phyloP scores from a whole-genome alignment of 2,329 filamentous ascomycete species.

The Cladorrhinum sp. region DNA sequence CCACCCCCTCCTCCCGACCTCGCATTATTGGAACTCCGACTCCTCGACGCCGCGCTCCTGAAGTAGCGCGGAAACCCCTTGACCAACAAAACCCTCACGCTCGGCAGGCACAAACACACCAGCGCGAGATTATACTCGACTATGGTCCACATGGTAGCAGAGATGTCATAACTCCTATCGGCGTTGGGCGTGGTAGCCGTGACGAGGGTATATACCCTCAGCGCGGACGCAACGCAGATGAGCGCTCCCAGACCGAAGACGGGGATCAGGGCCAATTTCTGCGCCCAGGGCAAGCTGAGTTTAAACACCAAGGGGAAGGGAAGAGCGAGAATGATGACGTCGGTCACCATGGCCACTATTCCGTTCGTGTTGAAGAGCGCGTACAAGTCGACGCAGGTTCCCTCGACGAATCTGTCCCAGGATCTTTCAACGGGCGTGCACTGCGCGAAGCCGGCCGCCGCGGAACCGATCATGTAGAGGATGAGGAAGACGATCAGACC shows the following conservation, averaged over 20 bases:
- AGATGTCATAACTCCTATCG: conserved; percentile 15
- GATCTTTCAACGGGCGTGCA: conserved; percentile 11
- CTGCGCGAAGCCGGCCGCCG: conserved; percentile 7
- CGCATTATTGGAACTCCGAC: neutral
- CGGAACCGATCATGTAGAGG: conserved; percentile 16
- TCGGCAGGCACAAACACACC: conserved; percentile 14
- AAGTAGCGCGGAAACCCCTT: conserved; percentile 9
- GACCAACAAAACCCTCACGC: conserved; percentile 13
- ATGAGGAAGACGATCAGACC: conserved; percentile 15
- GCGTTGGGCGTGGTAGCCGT: neutral
- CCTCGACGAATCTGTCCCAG: conserved; percentile 9
- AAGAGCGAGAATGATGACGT: conserved; percentile 12
- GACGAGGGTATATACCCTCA: conserved; percentile 12
- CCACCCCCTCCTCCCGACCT: neutral
- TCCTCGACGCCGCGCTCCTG: conserved; percentile 4
- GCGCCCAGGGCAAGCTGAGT: conserved; percentile 6
- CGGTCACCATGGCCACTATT: conserved; percentile 10
- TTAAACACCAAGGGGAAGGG: conserved; percentile 15
- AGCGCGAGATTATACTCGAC: conserved; percentile 17
- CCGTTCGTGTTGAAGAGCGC: conserved; percentile 17
- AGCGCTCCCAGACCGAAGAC: conserved; percentile 16
- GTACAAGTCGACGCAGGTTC: conserved; percentile 12
- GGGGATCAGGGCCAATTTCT: conserved; percentile 15
- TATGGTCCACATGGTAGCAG: conserved; percentile 16
- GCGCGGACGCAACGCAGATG: conserved; percentile 11